Base-by-base conservation (phyloP, 768 basidiomycete genomes). In the Cystoderma amianthinum region DNA sequence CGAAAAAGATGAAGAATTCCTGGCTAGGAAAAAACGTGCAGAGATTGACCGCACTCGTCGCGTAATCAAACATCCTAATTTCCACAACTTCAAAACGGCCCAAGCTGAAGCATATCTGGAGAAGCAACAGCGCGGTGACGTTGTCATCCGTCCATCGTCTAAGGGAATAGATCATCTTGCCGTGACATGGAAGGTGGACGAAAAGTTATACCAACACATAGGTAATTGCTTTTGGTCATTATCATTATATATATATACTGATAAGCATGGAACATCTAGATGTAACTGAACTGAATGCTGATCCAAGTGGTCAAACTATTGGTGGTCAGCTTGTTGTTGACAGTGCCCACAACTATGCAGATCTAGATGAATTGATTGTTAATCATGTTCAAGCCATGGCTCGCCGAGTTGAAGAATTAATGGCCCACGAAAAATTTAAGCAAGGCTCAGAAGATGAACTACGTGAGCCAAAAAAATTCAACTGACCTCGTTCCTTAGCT, bases 171-270 rank as follows among this genome's bases (percentile, higher is more conserved):
- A 96, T 52, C 96, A 98, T 64, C 71, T 99, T 25, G 95, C 95
- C 33, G 86, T 99, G 7, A 99, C 96, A 0, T 99, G 96, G 96
- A 99, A 98, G 64, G 93, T 99, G 2, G 95, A 94, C 48, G 86
- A 96, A 44, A 88, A 83, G 45, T 67, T 99, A 19, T 98, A 88
- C 61, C 96, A 98, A 56, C 96, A 99, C 56, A 87, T 99, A 44
- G 93, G 93, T 92, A 54, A 38, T 84, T 54, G 23, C 20, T 35
- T n/a, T 13, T 19, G 41, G 19, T 32, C 41, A 10, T 28, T 34
- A n/a, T 48, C 28, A 30, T 21, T 33, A 22, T 5, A 1, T 33
- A 30, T 42, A 15, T n/a, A n/a, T n/a, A n/a, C 10, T 15, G 25
- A 35, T 16, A 15, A 49, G 45, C 19, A 47, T 16, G 36, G 19